Evolutionary conservation across 2,329 filamentous ascomycete genomes (phyloP).

Genomic region (Trichoderma sp.): DNA sequence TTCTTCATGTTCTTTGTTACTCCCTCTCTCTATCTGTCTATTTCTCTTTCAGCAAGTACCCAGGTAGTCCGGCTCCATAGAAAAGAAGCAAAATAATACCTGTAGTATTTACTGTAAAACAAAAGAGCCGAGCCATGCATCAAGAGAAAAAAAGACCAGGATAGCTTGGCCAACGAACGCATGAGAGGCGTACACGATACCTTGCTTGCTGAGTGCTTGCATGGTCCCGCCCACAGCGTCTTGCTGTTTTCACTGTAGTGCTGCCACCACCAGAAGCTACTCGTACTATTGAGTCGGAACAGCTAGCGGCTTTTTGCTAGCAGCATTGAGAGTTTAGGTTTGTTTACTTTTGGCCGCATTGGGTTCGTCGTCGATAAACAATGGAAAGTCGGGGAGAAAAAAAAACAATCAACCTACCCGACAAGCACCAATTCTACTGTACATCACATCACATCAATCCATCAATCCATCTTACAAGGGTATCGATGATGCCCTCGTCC

Average conservation of each 20-base stretch:
- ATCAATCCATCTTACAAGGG: background rate
- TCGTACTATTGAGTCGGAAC: background rate
- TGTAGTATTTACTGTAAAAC: background rate
- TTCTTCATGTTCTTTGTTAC: background rate
- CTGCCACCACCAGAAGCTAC: background rate
- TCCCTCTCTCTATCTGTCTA: background rate
- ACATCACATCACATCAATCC: background rate
- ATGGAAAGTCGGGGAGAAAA: background rate
- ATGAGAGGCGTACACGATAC: constrained; percentile 19
- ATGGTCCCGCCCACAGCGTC: constrained; percentile 24
- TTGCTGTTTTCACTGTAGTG: constrained; percentile 8
- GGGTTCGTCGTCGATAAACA: constrained; percentile 9
- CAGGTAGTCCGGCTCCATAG: background rate
- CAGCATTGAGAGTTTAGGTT: background rate
- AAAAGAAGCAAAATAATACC: background rate
- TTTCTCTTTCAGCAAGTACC: background rate
- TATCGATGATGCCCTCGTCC: background rate
- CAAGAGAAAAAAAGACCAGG: background rate
- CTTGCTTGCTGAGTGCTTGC: constrained; percentile 20
- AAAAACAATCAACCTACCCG: background rate
- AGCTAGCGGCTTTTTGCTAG: background rate
- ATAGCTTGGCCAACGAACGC: constrained; percentile 15
- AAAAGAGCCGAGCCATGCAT: constrained; percentile 1
- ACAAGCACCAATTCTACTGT: background rate
- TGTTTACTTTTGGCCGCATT: constrained; percentile 17